These are phyloP conservation scores for Glaciozyma martinii DNA, from an alignment of 768 basidiomycete genomes.

Conservation along the genomic window DNA sequence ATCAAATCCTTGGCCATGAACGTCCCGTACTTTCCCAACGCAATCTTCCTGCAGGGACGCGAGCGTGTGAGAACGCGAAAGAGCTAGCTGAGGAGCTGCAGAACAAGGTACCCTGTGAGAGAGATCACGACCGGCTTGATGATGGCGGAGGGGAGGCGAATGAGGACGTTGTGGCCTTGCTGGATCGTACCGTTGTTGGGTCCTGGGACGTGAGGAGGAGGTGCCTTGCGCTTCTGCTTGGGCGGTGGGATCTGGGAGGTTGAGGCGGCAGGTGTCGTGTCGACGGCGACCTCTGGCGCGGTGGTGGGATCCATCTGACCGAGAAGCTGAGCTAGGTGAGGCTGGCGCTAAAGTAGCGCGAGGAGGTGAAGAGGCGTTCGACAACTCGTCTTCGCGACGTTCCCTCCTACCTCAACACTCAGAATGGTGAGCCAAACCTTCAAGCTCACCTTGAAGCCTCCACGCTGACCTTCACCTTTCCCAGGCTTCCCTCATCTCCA, in stretches of 20 bases:
- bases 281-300: not conserved
- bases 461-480: not conserved
- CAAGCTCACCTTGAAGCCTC: not conserved
- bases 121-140: constrained; percentile 60
- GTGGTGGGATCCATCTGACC: not conserved
- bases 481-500: not conserved
- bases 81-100: not conserved
- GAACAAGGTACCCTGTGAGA: not conserved
- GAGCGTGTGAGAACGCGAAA: constrained; percentile 1
- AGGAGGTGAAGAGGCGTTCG: not conserved
- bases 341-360: not conserved
- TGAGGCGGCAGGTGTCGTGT: no score
- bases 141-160: constrained; percentile 70
- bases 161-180: constrained; percentile 64
- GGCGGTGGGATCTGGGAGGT: no score
- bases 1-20: constrained; percentile 66
- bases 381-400: not conserved
- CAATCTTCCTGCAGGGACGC: constrained; percentile 50
- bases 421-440: not conserved
- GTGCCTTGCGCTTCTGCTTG: no score
- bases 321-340: not conserved
- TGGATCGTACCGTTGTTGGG: constrained; percentile 43
- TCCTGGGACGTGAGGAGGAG: no score
- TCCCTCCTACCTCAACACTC: not conserved
- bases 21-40: constrained; percentile 75